These are phyloP conservation scores for Willaertia magna DNA, from an alignment of 208 protist species.

Conservation along the genomic window DNA sequence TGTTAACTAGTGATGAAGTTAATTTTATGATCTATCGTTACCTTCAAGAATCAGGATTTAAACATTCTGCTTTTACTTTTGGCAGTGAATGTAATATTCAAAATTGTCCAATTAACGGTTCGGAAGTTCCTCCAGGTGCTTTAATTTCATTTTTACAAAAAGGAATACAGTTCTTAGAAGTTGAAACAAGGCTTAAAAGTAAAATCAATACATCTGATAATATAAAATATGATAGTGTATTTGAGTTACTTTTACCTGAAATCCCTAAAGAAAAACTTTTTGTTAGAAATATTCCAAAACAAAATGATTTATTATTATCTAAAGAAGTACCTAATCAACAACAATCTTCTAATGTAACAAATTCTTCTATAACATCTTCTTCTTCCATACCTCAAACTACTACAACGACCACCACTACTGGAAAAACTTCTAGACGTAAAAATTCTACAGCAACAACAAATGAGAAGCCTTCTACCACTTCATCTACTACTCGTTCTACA, in stretches of 20 bases:
- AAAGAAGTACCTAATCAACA: neutral
- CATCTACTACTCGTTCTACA: neutral
- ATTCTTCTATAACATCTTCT: too few species aligned
- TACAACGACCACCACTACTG: too few species aligned
- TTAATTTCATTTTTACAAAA: slow-evolving; percentile 73
- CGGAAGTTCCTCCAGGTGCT: slow-evolving; percentile 45
- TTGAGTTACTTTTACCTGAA: neutral
- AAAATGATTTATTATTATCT: too few species aligned
- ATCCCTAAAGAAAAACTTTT: neutral
- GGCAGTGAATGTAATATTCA: slow-evolving; percentile 50
- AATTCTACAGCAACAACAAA: too few species aligned
- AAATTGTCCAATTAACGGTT: slow-evolving; percentile 43
- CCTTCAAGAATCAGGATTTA: slow-evolving; percentile 66
- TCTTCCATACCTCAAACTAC: too few species aligned
- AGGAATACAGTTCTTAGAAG: slow-evolving; percentile 60
- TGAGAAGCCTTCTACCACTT: too few species aligned
- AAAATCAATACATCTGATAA: neutral
- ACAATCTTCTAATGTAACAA: neutral
- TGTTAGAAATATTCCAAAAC: neutral
- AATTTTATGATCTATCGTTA: slow-evolving; percentile 75
- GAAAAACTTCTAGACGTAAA: too few species aligned
- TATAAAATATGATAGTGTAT: neutral
- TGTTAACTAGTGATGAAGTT: slow-evolving; percentile 62
- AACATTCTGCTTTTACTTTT: slow-evolving; percentile 66
- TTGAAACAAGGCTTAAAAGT: slow-evolving; percentile 35